Conservation (phyloP, 768 basidiomycete species). For the Cyclocybe cylindracea region DNA sequence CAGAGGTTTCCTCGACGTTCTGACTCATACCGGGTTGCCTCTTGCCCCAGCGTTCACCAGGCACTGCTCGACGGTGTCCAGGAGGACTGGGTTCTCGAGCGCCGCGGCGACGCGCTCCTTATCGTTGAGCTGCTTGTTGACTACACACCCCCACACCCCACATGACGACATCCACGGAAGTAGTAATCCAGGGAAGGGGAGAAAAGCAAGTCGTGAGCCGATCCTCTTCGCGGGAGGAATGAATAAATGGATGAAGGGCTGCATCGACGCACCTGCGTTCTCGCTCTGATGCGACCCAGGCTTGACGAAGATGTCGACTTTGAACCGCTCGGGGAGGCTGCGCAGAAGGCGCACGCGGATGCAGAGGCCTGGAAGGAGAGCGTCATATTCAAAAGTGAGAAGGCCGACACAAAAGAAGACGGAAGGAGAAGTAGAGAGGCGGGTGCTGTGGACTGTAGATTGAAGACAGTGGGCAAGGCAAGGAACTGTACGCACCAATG, state of each 20-base stretch:
- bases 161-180: not conserved
- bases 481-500: slow-evolving; percentile 61
- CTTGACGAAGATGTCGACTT: slow-evolving; percentile 90
- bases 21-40: slow-evolving; percentile 7
- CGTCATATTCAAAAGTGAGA: too few species aligned
- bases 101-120: slow-evolving; percentile 98
- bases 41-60: slow-evolving; percentile 35
- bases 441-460: too few species aligned
- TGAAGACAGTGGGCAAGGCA: too few species aligned
- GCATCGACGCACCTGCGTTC: slow-evolving; percentile 61
- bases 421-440: too few species aligned
- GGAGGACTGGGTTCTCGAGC: slow-evolving; percentile 84
- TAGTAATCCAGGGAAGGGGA: not conserved
- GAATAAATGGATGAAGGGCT: not conserved
- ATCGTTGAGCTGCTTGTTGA: slow-evolving; percentile 98
- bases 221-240: not conserved
- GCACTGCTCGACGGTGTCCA: slow-evolving; percentile 83
- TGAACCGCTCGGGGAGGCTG: slow-evolving; percentile 89
- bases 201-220: not conserved
- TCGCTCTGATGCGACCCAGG: slow-evolving; percentile 97
- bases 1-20: not conserved
- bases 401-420: too few species aligned
- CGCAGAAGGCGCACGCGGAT: slow-evolving; percentile 90
- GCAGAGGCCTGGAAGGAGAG: slow-evolving; percentile 68
- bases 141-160: slow-evolving; percentile 36